Evolutionary conservation across 2,329 filamentous ascomycete genomes (phyloP).

Genomic region (Periconia macrospinosa): DNA sequence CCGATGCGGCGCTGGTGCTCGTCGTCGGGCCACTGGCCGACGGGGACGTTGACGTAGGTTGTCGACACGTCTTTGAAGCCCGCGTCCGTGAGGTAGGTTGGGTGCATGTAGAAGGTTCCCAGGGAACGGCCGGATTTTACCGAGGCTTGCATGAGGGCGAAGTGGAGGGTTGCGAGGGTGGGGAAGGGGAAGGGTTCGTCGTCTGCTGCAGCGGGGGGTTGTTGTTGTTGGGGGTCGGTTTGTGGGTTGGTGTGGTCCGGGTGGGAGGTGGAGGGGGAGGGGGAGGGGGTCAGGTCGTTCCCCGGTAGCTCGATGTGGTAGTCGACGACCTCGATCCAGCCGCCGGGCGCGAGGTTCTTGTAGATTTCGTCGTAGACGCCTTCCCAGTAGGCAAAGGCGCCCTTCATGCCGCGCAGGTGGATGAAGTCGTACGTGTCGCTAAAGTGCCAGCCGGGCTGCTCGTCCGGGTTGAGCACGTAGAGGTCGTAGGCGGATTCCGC

Average conservation of each 20-base stretch:
- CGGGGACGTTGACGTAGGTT: slow-evolving; percentile 42
- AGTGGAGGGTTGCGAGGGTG: slow-evolving; percentile 30
- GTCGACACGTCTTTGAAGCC: slow-evolving; percentile 50
- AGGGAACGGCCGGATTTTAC: slow-evolving; percentile 45
- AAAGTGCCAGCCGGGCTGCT: slow-evolving; percentile 49
- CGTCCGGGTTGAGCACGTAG: slow-evolving; percentile 20
- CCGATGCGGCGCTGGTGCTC: slow-evolving; percentile 36
- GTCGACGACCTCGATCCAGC: slow-evolving; percentile 52
- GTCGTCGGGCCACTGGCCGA: slow-evolving; percentile 36
- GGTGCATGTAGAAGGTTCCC: slow-evolving; percentile 47
- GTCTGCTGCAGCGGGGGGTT: no score
- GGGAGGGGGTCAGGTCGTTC: slow-evolving; percentile 10
- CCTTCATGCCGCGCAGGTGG: slow-evolving; percentile 52
- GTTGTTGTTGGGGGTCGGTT: no score
- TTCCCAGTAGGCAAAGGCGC: slow-evolving; percentile 52
- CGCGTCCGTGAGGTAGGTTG: slow-evolving; percentile 43
- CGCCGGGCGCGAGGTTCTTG: slow-evolving; percentile 49
- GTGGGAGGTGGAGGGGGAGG: not conserved
- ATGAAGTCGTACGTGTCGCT: slow-evolving; percentile 53
- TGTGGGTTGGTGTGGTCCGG: no score
- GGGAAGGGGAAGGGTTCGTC: slow-evolving; percentile 22
- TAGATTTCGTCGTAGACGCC: slow-evolving; percentile 50
- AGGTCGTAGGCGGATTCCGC: slow-evolving; percentile 27
- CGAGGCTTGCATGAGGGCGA: slow-evolving; percentile 40
- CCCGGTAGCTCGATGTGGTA: slow-evolving; percentile 29